These are phyloP conservation scores for Batrachochytrium dendrobatidis DNA, from an alignment of 371 early-diverging fungal genomes.

Conservation along the genomic window DNA sequence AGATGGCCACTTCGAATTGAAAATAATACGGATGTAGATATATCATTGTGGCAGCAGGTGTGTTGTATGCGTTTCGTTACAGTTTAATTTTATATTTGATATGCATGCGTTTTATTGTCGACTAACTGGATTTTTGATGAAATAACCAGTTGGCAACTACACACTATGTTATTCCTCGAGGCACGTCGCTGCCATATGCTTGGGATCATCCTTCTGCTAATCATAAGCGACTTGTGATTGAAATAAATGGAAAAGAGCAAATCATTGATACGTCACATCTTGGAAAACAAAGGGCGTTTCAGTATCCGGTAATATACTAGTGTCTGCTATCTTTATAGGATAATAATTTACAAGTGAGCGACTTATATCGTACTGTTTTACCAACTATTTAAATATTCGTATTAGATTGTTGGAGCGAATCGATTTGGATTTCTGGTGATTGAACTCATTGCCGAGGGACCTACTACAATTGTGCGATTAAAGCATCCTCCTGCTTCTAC, in stretches of 20 bases:
- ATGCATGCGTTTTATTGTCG: not conserved
- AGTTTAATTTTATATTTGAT: too few relatives aligned
- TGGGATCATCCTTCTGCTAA: slow-evolving; percentile 86
- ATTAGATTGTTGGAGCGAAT: slow-evolving; percentile 8
- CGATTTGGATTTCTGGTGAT: slow-evolving; percentile 57
- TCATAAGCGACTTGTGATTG: slow-evolving; percentile 67
- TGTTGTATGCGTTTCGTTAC: not conserved
- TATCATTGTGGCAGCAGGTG: slow-evolving; percentile 75
- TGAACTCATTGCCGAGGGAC: slow-evolving; percentile 78
- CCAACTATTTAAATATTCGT: too few relatives aligned
- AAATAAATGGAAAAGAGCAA: slow-evolving; percentile 64
- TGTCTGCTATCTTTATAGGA: slow-evolving; percentile 4
- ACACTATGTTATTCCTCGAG: slow-evolving; percentile 55
- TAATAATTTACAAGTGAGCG: slow-evolving; percentile 17
- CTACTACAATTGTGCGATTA: slow-evolving; percentile 70
- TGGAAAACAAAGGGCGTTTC: slow-evolving; percentile 77
- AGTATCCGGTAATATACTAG: slow-evolving; percentile 48
- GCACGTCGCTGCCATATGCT: slow-evolving; percentile 68
- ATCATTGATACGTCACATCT: slow-evolving; percentile 83
- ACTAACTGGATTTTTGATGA: not conserved
- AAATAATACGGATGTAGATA: slow-evolving; percentile 72
- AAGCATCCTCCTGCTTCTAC: too few relatives aligned
- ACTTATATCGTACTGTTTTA: too few relatives aligned
- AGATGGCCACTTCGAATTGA: slow-evolving; percentile 90
- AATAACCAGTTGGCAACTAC: slow-evolving; percentile 24